Conservation (phyloP, 345 rosid species). For the Orychophragmus violaceus region DNA sequence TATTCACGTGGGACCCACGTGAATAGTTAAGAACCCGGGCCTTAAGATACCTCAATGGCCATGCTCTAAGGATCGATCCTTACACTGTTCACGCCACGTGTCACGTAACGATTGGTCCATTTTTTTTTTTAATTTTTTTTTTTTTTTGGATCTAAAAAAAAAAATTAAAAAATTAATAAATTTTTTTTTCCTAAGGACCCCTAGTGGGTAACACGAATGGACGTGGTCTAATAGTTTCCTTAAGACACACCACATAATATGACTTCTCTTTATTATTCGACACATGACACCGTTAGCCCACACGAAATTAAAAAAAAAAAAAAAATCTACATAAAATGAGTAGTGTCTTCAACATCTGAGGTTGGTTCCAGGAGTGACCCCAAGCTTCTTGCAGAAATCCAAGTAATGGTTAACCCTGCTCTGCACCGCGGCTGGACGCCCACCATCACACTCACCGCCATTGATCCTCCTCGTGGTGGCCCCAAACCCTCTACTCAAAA, state of each 20-base stretch:
- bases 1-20: no score
- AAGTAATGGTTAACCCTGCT: slow-evolving; percentile 34
- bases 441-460: slow-evolving; percentile 47
- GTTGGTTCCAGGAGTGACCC: slow-evolving; percentile 34
- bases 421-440: slow-evolving; percentile 25
- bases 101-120: no score
- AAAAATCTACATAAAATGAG: not conserved
- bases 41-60: no score
- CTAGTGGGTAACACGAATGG: no score
- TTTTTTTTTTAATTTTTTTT: no score
- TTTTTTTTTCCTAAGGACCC: no score
- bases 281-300: not conserved
- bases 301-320: not conserved
- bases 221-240: no score
- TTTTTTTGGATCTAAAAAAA: no score
- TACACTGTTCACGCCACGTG: no score
- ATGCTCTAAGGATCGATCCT: no score
- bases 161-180: no score
- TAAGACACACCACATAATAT: not conserved
- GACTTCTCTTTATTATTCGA: not conserved
- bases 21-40: no score
- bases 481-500: slow-evolving; percentile 42
- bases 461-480: slow-evolving; percentile 44
- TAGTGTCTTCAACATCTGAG: slow-evolving; percentile 30
- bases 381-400: slow-evolving; percentile 38